phyloP scores from a whole-genome alignment of 129 eudicot species.

The Centella asiatica region DNA sequence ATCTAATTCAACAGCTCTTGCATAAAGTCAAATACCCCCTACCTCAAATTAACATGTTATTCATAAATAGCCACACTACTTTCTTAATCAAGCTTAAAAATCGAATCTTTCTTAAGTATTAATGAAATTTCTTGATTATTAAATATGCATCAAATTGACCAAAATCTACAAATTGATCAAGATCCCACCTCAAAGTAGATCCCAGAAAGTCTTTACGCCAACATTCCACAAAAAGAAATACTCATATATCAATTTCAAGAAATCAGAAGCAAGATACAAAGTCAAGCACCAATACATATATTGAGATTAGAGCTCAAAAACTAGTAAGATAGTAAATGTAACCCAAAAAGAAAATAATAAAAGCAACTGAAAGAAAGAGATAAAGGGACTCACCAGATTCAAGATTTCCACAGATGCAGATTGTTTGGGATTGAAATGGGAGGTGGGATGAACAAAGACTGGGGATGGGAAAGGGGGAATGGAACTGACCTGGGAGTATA shows the following conservation, averaged over 20 bases:
- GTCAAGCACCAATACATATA: not conserved
- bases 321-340: not conserved
- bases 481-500: constrained; percentile 2
- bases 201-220: not conserved
- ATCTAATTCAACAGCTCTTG: not conserved
- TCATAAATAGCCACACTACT: not conserved
- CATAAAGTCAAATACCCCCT: not conserved
- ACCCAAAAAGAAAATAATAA: not conserved
- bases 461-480: constrained; percentile 5
- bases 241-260: not conserved
- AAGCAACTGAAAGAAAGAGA: not conserved
- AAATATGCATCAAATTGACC: not conserved
- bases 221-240: not conserved
- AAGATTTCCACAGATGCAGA: constrained; percentile 25
- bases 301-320: not conserved
- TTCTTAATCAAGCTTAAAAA: not conserved
- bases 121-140: not conserved
- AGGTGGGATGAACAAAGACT: not conserved
- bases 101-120: not conserved
- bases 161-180: not conserved
- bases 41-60: not conserved
- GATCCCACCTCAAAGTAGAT: not conserved
- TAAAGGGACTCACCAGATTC: constrained; percentile 29
- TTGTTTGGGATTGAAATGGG: constrained; percentile 3
- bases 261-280: constrained; percentile 1